Evolutionary conservation across 2,329 filamentous ascomycete species (phyloP), one percentile per base, ranked within the genome.

Genomic region (Aureobasidium sp.): DNA sequence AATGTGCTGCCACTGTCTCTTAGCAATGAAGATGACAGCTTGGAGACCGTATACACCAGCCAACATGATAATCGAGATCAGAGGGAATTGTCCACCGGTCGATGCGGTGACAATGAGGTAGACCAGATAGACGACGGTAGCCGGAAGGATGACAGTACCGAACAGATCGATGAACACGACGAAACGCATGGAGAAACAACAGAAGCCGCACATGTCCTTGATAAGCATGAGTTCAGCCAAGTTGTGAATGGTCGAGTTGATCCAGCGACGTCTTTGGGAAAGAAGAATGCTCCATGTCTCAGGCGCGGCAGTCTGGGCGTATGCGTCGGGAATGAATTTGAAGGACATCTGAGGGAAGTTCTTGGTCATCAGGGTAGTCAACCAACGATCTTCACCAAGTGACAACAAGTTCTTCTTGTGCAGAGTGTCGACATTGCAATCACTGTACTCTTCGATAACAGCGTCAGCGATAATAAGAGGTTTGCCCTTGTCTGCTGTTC

Each of bases 211-310:
- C 75, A 99, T 87, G 71, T 99, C 91, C 74, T 92, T 88, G 51
- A 99, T 82, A 70, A 88, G 88, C 73, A 96, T 87, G 71, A 99
- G 80, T 75, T 99, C 94, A 29, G 88, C 89, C 72, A 99, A 76
- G 74, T 99, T 99, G 81, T 99, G 94, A 65, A 99, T 88, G 11
- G 94, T 99, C 1, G 94, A 97, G 78, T 99, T 99, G 76, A 99
- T 99, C 94, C 94, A 99, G 74, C 94, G 89, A 80, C 94, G 91
- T 82, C 94, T 87, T 74, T 99, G 94, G n/a, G 94, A 99, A 36
- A 99, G 81, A 68, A 99, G 78, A 69, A 99, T 91, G 71, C 87
- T 89, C 90, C 92, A 99, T 27, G 88, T 90, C 70, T 97, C 91
- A 2, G 94, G 94, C 0, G 94, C 94, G 47, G 93, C 93, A 1